Evolutionary conservation across 805 yeast genomes (phyloP).

Genomic region (Cyberlindnera japonica): DNA sequence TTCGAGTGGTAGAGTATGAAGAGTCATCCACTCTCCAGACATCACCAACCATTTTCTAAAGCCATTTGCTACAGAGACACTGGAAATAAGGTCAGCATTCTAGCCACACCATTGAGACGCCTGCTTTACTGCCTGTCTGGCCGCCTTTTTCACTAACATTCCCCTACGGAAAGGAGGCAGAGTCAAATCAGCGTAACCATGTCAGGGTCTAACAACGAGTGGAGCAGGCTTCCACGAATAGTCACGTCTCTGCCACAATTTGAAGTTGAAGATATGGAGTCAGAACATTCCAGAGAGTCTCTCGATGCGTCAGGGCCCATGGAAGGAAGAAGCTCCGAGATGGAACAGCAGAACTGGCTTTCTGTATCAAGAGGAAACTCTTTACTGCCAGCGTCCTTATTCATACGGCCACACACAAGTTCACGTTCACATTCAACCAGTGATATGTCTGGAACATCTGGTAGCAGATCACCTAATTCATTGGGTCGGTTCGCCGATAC

Average conservation of each 20-base stretch:
- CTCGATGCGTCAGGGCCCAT: neutral
- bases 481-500: neutral
- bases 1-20: too few relatives aligned
- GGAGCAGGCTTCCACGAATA: neutral
- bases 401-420: slow-evolving; percentile 1
- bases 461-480: slow-evolving; percentile 3
- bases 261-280: neutral
- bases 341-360: slow-evolving; percentile 1
- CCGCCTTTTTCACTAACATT: neutral
- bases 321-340: slow-evolving; percentile 3
- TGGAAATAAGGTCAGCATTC: too few relatives aligned
- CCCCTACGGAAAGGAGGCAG: neutral
- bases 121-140: too few relatives aligned
- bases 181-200: too few relatives aligned
- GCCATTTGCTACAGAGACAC: too few relatives aligned
- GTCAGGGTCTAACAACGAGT: neutral
- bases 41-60: too few relatives aligned
- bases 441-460: neutral
- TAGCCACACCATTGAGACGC: too few relatives aligned
- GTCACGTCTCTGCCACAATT: neutral
- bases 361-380: neutral
- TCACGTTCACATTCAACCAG: slow-evolving; percentile 6
- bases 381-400: too few relatives aligned
- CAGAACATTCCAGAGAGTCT: neutral
- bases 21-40: too few relatives aligned